Evolutionary conservation across 2,329 filamentous ascomycete species (phyloP).

Genomic region (Amauroascus verrucosus): DNA sequence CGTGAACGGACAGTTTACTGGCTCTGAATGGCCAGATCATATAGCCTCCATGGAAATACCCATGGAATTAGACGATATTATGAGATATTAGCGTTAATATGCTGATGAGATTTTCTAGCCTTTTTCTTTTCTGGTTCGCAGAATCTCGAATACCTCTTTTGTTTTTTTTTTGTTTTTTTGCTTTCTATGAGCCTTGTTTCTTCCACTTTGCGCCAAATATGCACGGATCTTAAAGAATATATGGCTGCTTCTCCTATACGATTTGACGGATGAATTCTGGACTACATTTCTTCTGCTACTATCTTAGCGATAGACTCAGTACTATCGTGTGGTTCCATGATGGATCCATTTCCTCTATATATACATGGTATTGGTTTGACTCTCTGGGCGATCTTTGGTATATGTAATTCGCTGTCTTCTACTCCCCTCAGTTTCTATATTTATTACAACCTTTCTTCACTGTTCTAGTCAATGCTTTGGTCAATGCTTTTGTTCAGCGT

Average conservation of each 20-base stretch:
- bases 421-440: neutral
- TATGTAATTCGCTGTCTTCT: neutral
- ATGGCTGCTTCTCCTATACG: neutral
- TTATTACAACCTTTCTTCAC: neutral
- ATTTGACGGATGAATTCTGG: neutral
- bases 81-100: neutral
- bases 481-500: neutral
- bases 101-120: neutral
- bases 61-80: neutral
- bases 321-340: neutral
- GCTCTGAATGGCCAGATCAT: neutral
- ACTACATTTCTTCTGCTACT: neutral
- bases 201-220: neutral
- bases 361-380: neutral
- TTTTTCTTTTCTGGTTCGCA: neutral
- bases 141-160: neutral
- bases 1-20: neutral
- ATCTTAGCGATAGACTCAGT: neutral
- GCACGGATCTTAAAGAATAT: neutral
- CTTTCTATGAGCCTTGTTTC: no score
- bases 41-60: neutral
- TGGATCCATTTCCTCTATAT: neutral
- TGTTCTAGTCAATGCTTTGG: neutral
- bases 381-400: neutral
- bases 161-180: no score